A percentile compares a stretch with the other conserved stretches of the same genome.
phyloP scores from a whole-genome alignment of 169 alveolate species.

The Cryptosporidium parvum region DNA sequence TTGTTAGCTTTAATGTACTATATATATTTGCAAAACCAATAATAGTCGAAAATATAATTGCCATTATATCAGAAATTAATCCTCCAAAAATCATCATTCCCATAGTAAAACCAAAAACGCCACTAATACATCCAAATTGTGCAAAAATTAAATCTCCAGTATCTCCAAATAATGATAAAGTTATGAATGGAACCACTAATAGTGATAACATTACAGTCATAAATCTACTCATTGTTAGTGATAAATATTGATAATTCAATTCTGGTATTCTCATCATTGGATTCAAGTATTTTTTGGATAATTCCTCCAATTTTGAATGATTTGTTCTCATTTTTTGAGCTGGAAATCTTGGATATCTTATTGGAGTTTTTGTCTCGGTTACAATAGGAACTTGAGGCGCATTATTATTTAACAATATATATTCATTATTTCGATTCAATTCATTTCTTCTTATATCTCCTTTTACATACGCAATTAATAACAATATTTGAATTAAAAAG shows the following conservation, averaged over 20 bases:
- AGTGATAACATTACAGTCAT: not conserved
- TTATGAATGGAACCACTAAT: conserved; percentile 17
- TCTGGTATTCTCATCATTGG: conserved; percentile 69
- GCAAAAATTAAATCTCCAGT: conserved; percentile 70
- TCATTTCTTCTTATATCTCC: conserved; percentile 25
- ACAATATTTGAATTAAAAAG: not conserved
- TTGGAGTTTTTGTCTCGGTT: conserved; percentile 12
- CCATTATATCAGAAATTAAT: conserved; percentile 20
- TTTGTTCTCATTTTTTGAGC: conserved; percentile 62
- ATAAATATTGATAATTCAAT: conserved; percentile 69
- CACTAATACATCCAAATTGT: conserved; percentile 70
- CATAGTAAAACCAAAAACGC: conserved; percentile 44
- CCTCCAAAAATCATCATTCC: conserved; percentile 63
- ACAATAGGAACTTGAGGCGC: conserved; percentile 59
- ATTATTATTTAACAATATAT: conserved; percentile 19
- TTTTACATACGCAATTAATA: not conserved
- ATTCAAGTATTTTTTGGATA: conserved; percentile 28
- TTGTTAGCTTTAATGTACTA: conserved; percentile 53
- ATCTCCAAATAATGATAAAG: conserved; percentile 64
- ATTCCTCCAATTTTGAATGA: conserved; percentile 29
- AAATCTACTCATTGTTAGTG: conserved; percentile 59
- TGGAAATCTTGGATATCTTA: conserved; percentile 66
- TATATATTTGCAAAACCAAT: conserved; percentile 43
- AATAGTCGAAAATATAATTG: conserved; percentile 14
- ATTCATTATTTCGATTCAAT: not conserved